A percentile compares a stretch with the other conserved stretches of the same genome.
Evolutionary conservation across 2,329 filamentous ascomycete species (phyloP).

Genomic region (Pseudocercospora fijiensis): DNA sequence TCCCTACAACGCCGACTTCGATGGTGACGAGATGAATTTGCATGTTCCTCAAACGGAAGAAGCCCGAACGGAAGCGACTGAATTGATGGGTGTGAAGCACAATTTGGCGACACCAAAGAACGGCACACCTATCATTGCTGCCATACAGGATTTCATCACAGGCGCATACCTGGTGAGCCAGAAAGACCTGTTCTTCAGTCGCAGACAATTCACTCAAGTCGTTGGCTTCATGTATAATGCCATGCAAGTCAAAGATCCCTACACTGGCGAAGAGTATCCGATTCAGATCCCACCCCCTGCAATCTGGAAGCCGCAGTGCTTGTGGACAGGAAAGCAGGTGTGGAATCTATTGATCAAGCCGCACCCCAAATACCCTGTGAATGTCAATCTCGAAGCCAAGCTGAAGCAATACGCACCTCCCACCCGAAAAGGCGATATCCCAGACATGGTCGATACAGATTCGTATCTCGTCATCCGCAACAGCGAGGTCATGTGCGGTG

Average conservation of each 20-base stretch:
- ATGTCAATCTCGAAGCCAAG: slow-evolving; percentile 89
- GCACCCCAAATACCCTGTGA: slow-evolving; percentile 76
- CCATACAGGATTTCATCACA: slow-evolving; percentile 99
- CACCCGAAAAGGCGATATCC: slow-evolving; percentile 60
- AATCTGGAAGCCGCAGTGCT: slow-evolving; percentile 76
- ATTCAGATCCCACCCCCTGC: slow-evolving; percentile 85
- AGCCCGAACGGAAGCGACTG: slow-evolving; percentile 89
- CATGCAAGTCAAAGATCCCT: slow-evolving; percentile 51
- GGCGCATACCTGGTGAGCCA: slow-evolving; percentile 86
- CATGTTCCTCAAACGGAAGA: slow-evolving; percentile 98
- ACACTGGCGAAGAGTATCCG: slow-evolving; percentile 53
- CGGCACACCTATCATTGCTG: slow-evolving; percentile 94
- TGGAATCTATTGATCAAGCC: slow-evolving; percentile 91
- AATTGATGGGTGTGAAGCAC: slow-evolving; percentile 96
- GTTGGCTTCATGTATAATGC: slow-evolving; percentile 92
- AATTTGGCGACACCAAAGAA: slow-evolving; percentile 96
- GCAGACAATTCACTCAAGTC: slow-evolving; percentile 82
- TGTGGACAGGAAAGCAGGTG: slow-evolving; percentile 97
- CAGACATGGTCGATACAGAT: slow-evolving; percentile 73
- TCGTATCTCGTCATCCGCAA: slow-evolving; percentile 91
- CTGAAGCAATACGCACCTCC: slow-evolving; percentile 76
- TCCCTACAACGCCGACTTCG: slow-evolving; percentile 98
- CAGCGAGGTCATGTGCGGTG: slow-evolving; percentile 94
- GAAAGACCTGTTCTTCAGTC: slow-evolving; percentile 90
- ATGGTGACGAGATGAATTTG: slow-evolving; percentile 98